A percentile compares a stretch with the other conserved stretches of the same genome.
Conservation (phyloP, 805 yeast species). For the Lachancea quebecensis region DNA sequence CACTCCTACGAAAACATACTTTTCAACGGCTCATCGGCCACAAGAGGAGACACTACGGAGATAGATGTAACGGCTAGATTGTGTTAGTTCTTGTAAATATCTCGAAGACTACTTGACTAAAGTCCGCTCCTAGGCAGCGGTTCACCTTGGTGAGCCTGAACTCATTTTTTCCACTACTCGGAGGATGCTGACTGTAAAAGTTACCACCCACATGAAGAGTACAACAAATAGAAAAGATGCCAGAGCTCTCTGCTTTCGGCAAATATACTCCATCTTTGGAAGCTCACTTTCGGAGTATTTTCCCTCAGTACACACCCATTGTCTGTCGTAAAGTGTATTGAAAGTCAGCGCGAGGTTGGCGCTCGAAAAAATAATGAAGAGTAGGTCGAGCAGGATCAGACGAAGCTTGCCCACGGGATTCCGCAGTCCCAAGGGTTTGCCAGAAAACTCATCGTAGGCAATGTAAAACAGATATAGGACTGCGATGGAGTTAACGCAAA, state of each 20-base stretch:
- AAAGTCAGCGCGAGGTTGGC: conserved; percentile 84
- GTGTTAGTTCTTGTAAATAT: not conserved
- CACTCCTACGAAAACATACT: conserved; percentile 1
- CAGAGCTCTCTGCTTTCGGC: conserved; percentile 70
- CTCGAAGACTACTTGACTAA: too few species aligned
- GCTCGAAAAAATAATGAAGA: conserved; percentile 81
- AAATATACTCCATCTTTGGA: conserved; percentile 46
- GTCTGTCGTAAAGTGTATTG: conserved; percentile 68
- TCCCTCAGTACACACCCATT: conserved; percentile 64
- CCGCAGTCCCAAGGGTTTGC: conserved; percentile 86
- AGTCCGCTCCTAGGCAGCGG: too few species aligned
- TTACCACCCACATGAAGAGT: conserved; percentile 73
- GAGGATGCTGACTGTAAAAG: conserved; percentile 76
- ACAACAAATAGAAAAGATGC: conserved; percentile 73
- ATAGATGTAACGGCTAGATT: conserved; percentile 1
- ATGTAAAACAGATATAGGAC: conserved; percentile 71
- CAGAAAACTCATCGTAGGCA: conserved; percentile 84
- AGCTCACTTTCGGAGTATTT: conserved; percentile 15
- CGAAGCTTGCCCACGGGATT: conserved; percentile 78
- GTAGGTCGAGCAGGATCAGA: conserved; percentile 70
- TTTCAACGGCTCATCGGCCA: conserved; percentile 4
- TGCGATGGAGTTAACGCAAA: conserved; percentile 75
- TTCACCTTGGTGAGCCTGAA: conserved; percentile 17
- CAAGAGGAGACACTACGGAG: not conserved
- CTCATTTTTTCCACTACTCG: conserved; percentile 69